Base-by-base conservation (phyloP, 148 eudicot genomes). In the Silene latifolia region DNA sequence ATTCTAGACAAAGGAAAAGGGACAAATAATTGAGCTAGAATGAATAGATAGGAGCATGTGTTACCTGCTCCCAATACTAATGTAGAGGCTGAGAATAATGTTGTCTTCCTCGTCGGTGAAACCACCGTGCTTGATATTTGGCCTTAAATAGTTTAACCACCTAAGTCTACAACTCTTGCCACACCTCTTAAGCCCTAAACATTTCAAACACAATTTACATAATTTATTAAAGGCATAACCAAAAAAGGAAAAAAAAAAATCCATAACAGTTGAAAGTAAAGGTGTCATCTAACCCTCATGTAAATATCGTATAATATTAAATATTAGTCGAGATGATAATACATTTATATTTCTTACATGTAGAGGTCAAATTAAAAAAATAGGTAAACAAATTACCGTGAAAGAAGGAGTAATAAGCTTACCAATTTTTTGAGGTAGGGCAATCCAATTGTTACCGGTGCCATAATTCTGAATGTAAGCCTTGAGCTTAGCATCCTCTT, bases 11-110 rank as follows among this genome's bases (percentile, higher is more conserved):
- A 51, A 35, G 58, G 24, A 56, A 59, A 51, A 72, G 35, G 46
- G 78, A 76, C 78, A 79, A 74, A 77, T 9, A 18, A 44, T 6
- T 14, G 62, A 53, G 4, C 20, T 53, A 42, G 65, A 72, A 56
- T 21, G 48, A 77, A 39, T 7, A 14, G 29, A 14, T 42, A 44
- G 27, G 25, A 70, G 7, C 1, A 70, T 39, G 2, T 39, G 44
- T 47, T 77, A 94, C 98, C 98, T 90, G 91, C 97, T 94, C 66
- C 98, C 98, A 76, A 94, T 92, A 80, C 95, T 92, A 47, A 91
- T 94, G 61, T 94, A 92, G 88, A 94, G 96, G 82, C 81, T 90
- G 84, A 91, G 87, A 39, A 94, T 94, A 81, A 85, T 84, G 80
- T 87, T 92, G 82, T 94, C 98, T 86, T 94, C 98, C 80, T 94